Conservation (phyloP, 441 rosid species). For the Populus tomentosa region DNA sequence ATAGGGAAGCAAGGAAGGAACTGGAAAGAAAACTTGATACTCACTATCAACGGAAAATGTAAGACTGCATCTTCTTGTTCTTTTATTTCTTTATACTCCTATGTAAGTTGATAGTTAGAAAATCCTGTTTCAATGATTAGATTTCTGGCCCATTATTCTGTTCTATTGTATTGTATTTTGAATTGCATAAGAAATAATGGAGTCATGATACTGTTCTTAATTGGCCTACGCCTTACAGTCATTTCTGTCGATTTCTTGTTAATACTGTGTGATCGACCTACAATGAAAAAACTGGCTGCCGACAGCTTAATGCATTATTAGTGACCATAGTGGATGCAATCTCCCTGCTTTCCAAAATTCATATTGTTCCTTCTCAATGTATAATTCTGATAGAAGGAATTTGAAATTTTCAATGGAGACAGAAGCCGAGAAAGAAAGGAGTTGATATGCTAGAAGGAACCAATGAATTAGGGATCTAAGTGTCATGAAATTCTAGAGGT, state of each 20-base stretch:
- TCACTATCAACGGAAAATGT: slow-evolving; percentile 85
- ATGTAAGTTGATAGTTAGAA: background rate
- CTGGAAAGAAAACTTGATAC: slow-evolving; percentile 72
- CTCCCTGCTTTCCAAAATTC: background rate
- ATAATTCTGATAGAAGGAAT: background rate
- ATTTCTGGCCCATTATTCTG: background rate
- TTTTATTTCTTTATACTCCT: slow-evolving; percentile 4
- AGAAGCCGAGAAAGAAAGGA: background rate
- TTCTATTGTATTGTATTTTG: background rate
- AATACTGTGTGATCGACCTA: background rate
- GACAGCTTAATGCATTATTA: background rate
- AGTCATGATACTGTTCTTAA: background rate
- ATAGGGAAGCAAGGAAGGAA: slow-evolving; percentile 62
- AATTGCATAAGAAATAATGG: background rate
- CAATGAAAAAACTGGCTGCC: background rate
- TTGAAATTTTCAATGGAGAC: background rate
- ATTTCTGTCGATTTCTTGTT: background rate
- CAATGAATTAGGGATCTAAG: background rate
- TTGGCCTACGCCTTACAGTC: too few species aligned
- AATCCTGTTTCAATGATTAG: background rate
- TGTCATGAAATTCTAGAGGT: background rate
- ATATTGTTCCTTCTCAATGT: background rate
- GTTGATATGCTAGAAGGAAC: background rate
- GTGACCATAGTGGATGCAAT: background rate
- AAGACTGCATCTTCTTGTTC: slow-evolving; percentile 19